Percentiles rank a stretch among this genome's conserved stretches.
These are phyloP conservation scores for Oxytropis ochrocephala DNA, from an alignment of 306 rosid species.

Conservation along the genomic window DNA sequence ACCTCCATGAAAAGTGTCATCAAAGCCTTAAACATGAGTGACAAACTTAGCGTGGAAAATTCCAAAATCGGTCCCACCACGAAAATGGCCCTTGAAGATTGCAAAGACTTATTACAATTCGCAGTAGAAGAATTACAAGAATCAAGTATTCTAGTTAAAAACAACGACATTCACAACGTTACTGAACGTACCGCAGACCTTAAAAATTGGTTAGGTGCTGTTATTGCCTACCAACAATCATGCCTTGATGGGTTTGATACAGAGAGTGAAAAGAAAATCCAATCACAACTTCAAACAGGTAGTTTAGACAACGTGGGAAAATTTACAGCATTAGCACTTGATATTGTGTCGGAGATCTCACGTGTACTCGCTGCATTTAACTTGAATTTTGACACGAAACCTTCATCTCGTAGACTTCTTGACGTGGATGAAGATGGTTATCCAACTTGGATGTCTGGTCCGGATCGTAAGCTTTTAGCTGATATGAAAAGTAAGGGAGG, in stretches of 20 bases:
- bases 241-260: conserved; percentile 49
- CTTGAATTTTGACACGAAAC: conserved; percentile 27
- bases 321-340: conserved; percentile 56
- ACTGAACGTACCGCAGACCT: conserved; percentile 32
- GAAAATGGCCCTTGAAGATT: conserved; percentile 50
- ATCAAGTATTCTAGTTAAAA: background rate
- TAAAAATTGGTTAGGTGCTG: conserved; percentile 60
- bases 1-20: conserved; percentile 25
- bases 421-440: conserved; percentile 29
- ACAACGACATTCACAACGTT: background rate
- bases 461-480: conserved; percentile 55
- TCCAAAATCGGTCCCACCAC: background rate
- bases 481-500: background rate
- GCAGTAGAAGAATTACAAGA: conserved; percentile 39
- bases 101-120: conserved; percentile 45
- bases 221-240: conserved; percentile 44
- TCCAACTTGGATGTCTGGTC: conserved; percentile 48
- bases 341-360: conserved; percentile 33
- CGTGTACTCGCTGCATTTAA: conserved; percentile 19
- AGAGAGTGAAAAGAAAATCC: conserved; percentile 17
- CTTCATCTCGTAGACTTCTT: conserved; percentile 45
- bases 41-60: conserved; percentile 19
- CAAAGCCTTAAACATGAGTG: conserved; percentile 43
- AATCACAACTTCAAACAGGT: background rate
- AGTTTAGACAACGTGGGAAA: conserved; percentile 24